Evolutionary conservation across 2,329 filamentous ascomycete genomes (phyloP).

Genomic region (Colletotrichum eremochloae): DNA sequence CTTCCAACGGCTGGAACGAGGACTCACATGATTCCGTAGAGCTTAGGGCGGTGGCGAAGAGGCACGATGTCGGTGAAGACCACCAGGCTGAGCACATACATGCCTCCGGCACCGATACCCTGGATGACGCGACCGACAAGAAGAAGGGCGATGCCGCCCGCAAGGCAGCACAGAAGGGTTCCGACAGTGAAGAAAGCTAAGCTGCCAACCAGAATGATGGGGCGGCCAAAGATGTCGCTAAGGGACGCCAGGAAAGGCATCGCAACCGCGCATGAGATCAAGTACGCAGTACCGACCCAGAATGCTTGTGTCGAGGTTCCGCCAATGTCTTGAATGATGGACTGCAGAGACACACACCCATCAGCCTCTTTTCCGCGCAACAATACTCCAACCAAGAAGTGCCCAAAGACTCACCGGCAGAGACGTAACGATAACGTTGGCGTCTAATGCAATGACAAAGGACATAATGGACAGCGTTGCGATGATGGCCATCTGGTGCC

Average conservation of each 20-base stretch:
- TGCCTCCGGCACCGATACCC: conserved; percentile 57
- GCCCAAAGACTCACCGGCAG: conserved; percentile 23
- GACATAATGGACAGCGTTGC: conserved; percentile 41
- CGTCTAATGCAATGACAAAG: conserved; percentile 40
- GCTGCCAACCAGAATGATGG: conserved; percentile 51
- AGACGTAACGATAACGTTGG: conserved; percentile 40
- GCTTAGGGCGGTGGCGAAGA: conserved; percentile 56
- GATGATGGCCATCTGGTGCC: conserved; percentile 40
- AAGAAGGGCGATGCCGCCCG: conserved; percentile 51
- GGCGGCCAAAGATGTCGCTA: conserved; percentile 53
- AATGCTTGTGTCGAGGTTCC: conserved; percentile 47
- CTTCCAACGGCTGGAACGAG: no score
- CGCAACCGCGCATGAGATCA: conserved; percentile 47
- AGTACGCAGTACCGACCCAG: conserved; percentile 49
- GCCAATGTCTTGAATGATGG: conserved; percentile 46
- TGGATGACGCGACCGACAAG: conserved; percentile 56
- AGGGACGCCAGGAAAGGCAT: conserved; percentile 51
- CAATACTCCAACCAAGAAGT: no score
- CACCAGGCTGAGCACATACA: conserved; percentile 56
- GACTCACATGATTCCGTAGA: conserved; percentile 54
- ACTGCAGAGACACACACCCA: conserved; percentile 23
- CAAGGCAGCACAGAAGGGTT: conserved; percentile 55
- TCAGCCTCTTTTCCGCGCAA: background rate
- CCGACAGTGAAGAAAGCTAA: conserved; percentile 58
- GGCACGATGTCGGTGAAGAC: conserved; percentile 60